Evolutionary conservation across 2,329 filamentous ascomycete genomes (phyloP).

Genomic region (Fusarium guadeloupense): DNA sequence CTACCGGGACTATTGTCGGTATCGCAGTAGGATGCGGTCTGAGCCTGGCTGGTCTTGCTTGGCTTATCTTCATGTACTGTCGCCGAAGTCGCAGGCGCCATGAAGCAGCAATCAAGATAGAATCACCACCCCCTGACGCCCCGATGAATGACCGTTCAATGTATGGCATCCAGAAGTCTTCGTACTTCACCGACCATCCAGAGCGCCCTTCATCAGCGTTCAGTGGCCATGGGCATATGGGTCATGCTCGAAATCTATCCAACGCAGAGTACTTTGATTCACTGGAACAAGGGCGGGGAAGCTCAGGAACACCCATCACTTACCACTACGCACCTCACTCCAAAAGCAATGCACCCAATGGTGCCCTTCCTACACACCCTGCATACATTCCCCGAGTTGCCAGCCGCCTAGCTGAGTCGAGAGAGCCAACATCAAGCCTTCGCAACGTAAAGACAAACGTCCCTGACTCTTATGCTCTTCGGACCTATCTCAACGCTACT

Average conservation of each 20-base stretch:
- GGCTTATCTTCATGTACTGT: slow-evolving; percentile 60
- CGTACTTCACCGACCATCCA: slow-evolving; percentile 4
- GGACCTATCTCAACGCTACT: slow-evolving; percentile 48
- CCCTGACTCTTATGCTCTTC: slow-evolving; percentile 47
- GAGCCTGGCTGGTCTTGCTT: slow-evolving; percentile 53
- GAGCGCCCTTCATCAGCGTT: background rate
- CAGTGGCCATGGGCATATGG: background rate
- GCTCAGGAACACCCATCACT: background rate
- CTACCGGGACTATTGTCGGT: slow-evolving; percentile 61
- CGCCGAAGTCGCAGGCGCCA: slow-evolving; percentile 40
- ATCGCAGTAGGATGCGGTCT: slow-evolving; percentile 60
- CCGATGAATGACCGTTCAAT: slow-evolving; percentile 13
- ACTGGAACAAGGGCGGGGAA: background rate
- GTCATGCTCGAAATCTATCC: slow-evolving; percentile 11
- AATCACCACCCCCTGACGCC: slow-evolving; percentile 7
- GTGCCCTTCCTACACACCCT: slow-evolving; percentile 15
- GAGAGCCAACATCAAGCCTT: background rate
- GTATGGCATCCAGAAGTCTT: slow-evolving; percentile 26
- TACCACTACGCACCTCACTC: slow-evolving; percentile 30
- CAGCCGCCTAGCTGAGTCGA: background rate
- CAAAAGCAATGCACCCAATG: slow-evolving; percentile 10
- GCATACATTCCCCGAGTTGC: slow-evolving; percentile 27
- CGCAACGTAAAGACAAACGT: slow-evolving; percentile 27
- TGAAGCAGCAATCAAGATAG: slow-evolving; percentile 21
- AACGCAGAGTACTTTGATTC: slow-evolving; percentile 21